Conservation (phyloP, 2,329 filamentous ascomycete genomes). For the Monosporascus cannonballus region DNA sequence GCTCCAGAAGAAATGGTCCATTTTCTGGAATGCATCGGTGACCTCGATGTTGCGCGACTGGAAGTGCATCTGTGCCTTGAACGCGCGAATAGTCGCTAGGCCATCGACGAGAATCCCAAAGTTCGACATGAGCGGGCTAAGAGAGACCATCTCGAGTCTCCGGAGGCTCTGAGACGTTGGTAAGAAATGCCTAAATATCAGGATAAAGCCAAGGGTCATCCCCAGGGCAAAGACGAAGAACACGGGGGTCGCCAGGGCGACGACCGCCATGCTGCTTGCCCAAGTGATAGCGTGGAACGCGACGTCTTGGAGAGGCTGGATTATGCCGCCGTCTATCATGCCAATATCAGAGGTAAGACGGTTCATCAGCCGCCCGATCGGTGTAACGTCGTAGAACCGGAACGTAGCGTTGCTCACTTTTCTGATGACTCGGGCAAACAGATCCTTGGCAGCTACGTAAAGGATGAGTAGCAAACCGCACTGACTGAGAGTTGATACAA, state of each 20-base stretch:
- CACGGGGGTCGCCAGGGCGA: conserved; percentile 69
- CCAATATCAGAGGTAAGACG: conserved; percentile 85
- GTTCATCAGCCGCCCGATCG: conserved; percentile 87
- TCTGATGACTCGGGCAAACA: conserved; percentile 69
- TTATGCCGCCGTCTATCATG: conserved; percentile 82
- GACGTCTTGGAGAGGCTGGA: conserved; percentile 64
- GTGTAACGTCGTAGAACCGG: conserved; percentile 86
- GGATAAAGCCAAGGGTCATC: conserved; percentile 63
- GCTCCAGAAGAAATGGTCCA: conserved; percentile 95
- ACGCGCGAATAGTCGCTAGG: conserved; percentile 79
- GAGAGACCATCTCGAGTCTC: conserved; percentile 80
- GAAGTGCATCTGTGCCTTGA: conserved; percentile 72
- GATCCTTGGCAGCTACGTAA: conserved; percentile 67
- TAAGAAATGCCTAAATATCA: conserved; percentile 71
- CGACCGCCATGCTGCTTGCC: conserved; percentile 67
- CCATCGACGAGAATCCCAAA: conserved; percentile 85
- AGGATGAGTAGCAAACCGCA: conserved; percentile 69
- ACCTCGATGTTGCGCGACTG: conserved; percentile 73
- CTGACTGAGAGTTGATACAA: conserved; percentile 56
- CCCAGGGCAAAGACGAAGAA: conserved; percentile 68
- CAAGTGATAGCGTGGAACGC: conserved; percentile 67
- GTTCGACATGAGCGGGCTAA: conserved; percentile 86
- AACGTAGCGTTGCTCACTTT: conserved; percentile 76
- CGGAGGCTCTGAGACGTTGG: conserved; percentile 79
- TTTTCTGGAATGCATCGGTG: conserved; percentile 84